phyloP scores from a whole-genome alignment of 148 eudicot species.

The Cornus controversa region DNA sequence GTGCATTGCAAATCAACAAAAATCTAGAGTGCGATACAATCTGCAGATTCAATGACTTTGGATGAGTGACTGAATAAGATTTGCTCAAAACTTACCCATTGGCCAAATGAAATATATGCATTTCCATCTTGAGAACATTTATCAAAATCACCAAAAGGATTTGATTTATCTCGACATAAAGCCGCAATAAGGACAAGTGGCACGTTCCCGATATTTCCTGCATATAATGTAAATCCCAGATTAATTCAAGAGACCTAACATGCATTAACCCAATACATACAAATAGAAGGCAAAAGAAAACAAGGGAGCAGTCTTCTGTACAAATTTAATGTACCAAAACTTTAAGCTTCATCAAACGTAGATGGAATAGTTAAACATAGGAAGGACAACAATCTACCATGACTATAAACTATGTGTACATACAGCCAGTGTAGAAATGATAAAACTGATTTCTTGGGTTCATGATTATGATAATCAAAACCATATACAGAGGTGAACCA shows the following conservation, averaged over 20 bases:
- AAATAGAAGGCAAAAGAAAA: background rate
- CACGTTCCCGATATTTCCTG: conserved; percentile 97
- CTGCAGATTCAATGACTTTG: too few relatives aligned
- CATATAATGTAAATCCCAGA: conserved; percentile 8
- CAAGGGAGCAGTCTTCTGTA: background rate
- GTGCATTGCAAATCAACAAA: too few relatives aligned
- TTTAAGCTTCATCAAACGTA: background rate
- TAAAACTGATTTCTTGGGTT: background rate
- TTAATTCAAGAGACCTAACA: background rate
- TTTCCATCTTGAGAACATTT: conserved; percentile 94
- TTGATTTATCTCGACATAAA: conserved; percentile 80
- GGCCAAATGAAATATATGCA: conserved; percentile 96
- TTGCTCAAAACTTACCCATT: conserved; percentile 65
- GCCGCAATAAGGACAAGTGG: conserved; percentile 95
- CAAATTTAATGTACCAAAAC: background rate
- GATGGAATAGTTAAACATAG: background rate
- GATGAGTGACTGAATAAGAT: background rate
- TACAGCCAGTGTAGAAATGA: background rate
- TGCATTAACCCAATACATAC: background rate
- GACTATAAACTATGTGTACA: background rate
- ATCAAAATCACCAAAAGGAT: conserved; percentile 85
- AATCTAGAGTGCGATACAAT: too few relatives aligned
- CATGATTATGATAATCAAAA: background rate
- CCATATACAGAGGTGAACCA: background rate
- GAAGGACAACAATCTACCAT: background rate